phyloP scores from a whole-genome alignment of 306 rosid genomes.

The Aeschynomene evenia region DNA sequence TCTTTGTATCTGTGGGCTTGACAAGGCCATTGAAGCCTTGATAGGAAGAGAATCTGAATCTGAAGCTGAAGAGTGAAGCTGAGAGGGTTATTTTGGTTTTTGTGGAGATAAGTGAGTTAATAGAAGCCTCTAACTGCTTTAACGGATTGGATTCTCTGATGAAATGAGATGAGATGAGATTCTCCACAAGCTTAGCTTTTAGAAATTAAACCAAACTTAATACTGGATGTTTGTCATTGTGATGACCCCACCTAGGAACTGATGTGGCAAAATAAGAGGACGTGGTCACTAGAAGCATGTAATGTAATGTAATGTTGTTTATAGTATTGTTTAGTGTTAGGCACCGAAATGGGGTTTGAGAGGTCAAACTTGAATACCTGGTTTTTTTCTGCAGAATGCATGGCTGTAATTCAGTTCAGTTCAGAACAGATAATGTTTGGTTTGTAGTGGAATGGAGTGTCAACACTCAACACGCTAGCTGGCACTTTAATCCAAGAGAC shows the following conservation, averaged over 20 bases:
- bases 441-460: neutral
- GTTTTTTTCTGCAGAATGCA: slow-evolving; percentile 21
- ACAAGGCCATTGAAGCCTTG: slow-evolving; percentile 59
- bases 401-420: slow-evolving; percentile 24
- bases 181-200: neutral
- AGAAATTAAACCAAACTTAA: neutral
- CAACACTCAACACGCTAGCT: slow-evolving; percentile 6
- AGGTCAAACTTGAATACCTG: slow-evolving; percentile 1
- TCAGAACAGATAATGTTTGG: neutral
- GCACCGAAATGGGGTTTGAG: neutral
- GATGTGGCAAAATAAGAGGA: slow-evolving; percentile 21
- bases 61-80: neutral
- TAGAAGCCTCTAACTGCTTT: slow-evolving; percentile 69
- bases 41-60: neutral
- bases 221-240: neutral
- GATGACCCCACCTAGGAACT: slow-evolving; percentile 6
- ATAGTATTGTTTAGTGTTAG: too few relatives aligned
- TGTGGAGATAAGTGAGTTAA: slow-evolving; percentile 61
- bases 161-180: slow-evolving; percentile 29
- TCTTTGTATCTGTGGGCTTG: slow-evolving; percentile 71
- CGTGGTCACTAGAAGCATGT: neutral
- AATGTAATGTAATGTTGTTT: too few relatives aligned
- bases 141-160: slow-evolving; percentile 57
- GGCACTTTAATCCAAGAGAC: neutral
- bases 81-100: neutral